Base-by-base conservation (phyloP, 1,139 yeast species). In the Wickerhamomyces sp. region DNA sequence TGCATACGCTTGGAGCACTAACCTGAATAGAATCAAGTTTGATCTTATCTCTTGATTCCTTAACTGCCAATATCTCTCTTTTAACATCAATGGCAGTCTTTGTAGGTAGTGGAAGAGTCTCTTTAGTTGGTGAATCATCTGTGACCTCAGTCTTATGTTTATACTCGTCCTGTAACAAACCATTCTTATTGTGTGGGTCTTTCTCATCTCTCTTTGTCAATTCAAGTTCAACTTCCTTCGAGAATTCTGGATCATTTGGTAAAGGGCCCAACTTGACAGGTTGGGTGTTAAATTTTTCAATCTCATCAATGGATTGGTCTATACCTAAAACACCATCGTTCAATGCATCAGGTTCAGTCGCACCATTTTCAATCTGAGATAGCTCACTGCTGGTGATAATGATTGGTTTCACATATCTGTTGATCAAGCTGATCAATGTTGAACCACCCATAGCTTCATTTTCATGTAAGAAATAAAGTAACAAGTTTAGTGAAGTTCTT, bases 361-460 rank as follows among this genome's bases (percentile, higher is more conserved):
- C 84, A 29, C 33, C 35, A 11, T 37, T 32, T 4, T 32, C 41
- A 8, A 18, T 30, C 11, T 28, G 21, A 6, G 15, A 14, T 9
- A 28, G 22, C 39, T 72, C 69, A 23, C 72, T 68, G 43, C 62
- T 49, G 6, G 41, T 30, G 15, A 75, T 70, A 15, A 61, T 50
- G 29, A 77, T 71, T 10, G 94, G 83, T 40, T 85, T 80, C 47
- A 93, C 69, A 55, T 87, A 79, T 60, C 88, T 91, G 61, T 91
- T 91, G 44, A 93, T 79, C 36, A 88, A 72, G 46, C 96, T 70
- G 37, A 91, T 86, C 37, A 89, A 68, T 30, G 89, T 73, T 4
- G 93, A 83, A 4, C 98, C 98, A 25, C 97, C 97, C 35, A 81
- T 81, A 8, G 86, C 84, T 59, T 88, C 97, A 54, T 87, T 86